Percentiles rank a stretch among this genome's conserved stretches.
Conservation (phyloP, 148 eudicot genomes). For the Hydrangea macrophylla region DNA sequence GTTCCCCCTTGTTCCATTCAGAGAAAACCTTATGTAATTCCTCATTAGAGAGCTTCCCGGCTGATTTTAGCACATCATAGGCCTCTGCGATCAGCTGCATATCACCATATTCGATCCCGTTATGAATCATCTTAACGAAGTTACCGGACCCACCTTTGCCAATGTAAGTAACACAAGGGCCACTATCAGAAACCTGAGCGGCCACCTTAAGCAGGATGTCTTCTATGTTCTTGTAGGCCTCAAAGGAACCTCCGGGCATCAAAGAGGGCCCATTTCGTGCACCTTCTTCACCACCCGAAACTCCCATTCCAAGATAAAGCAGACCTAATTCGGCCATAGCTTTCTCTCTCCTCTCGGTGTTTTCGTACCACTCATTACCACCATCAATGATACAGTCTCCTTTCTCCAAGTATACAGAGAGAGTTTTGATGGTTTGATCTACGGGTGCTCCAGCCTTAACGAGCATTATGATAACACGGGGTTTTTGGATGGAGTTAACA, state of each 20-base stretch:
- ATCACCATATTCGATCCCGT: conserved; percentile 89
- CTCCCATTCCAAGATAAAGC: conserved; percentile 94
- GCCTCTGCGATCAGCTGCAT: conserved; percentile 95
- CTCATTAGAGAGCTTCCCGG: conserved; percentile 86
- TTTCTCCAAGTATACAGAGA: conserved; percentile 70
- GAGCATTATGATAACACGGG: conserved; percentile 85
- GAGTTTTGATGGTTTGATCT: conserved; percentile 79
- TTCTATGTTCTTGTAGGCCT: conserved; percentile 81
- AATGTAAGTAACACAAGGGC: conserved; percentile 89
- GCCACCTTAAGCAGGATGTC: conserved; percentile 86
- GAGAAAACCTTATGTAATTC: conserved; percentile 71
- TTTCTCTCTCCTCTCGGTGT: conserved; percentile 89
- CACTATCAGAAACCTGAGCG: conserved; percentile 87
- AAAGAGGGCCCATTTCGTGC: conserved; percentile 82
- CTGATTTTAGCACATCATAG: conserved; percentile 77
- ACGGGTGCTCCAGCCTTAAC: conserved; percentile 94
- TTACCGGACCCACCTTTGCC: conserved; percentile 90
- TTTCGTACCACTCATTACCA: conserved; percentile 94
- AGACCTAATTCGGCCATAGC: conserved; percentile 68
- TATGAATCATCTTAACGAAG: conserved; percentile 86
- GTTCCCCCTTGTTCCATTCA: conserved; percentile 93
- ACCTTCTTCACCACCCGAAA: conserved; percentile 96
- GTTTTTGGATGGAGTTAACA: conserved; percentile 75
- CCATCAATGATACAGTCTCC: conserved; percentile 93
- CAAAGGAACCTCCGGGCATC: conserved; percentile 92